A percentile compares a stretch with the other conserved stretches of the same genome.
Conservation (phyloP, 108 stramenopile genomes). For the Cyclotella kingstonii region DNA sequence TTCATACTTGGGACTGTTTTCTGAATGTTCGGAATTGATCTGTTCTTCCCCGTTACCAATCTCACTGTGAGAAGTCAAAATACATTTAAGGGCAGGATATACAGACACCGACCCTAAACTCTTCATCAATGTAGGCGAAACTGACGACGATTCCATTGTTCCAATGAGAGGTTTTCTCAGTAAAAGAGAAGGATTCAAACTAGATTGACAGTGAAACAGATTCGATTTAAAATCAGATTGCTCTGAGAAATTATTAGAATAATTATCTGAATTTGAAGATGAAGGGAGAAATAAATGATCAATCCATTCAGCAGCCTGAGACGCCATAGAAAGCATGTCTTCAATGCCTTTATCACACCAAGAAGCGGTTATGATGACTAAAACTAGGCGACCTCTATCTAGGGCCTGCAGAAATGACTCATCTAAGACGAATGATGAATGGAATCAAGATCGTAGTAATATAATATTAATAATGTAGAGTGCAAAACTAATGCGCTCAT, state of each 20-base stretch:
- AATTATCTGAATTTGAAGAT: neutral
- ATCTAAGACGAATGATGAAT: neutral
- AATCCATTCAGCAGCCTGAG: constrained; percentile 17
- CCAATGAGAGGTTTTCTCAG: constrained; percentile 33
- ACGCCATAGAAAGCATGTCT: constrained; percentile 4
- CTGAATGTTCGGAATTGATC: neutral
- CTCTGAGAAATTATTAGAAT: neutral
- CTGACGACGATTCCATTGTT: constrained; percentile 10
- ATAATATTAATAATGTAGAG: neutral
- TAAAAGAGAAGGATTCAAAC: neutral
- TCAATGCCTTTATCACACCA: constrained; percentile 24
- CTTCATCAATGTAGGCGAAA: constrained; percentile 1
- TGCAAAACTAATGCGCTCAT: neutral
- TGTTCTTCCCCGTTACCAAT: constrained; percentile 1
- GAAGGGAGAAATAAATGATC: constrained; percentile 18
- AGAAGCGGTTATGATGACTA: constrained; percentile 32
- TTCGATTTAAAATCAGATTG: neutral
- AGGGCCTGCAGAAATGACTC: constrained; percentile 22
- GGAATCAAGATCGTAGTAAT: neutral
- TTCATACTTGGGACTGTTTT: neutral
- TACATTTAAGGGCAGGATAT: constrained; percentile 38
- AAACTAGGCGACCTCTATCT: constrained; percentile 32
- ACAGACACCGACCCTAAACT: constrained; percentile 26
- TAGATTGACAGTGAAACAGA: neutral
- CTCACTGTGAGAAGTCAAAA: constrained; percentile 18